Evolutionary conservation across 139 green algal species (phyloP).

Genomic region (Limnomonas spitsbergensis): DNA sequence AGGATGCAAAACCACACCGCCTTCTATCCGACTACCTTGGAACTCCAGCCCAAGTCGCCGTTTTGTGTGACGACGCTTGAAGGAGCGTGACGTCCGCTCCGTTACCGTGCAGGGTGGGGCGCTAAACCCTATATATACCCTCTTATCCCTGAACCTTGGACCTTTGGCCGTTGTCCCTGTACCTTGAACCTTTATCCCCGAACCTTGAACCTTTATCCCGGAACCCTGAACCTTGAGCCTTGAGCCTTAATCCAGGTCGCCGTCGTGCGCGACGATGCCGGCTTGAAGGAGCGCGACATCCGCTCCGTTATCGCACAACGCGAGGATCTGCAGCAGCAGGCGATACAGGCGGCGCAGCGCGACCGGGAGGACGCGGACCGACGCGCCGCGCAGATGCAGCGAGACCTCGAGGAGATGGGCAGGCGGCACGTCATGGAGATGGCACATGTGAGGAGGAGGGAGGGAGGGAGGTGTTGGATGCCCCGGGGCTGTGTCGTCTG

Average conservation of each 20-base stretch:
- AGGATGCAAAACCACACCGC: background rate
- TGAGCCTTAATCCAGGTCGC: background rate
- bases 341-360: conserved; percentile 13
- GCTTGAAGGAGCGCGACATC: conserved; percentile 14
- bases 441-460: background rate
- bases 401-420: background rate
- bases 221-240: background rate
- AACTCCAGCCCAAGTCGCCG: background rate
- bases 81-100: background rate
- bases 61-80: too few relatives aligned
- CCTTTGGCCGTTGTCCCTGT: background rate
- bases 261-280: background rate
- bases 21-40: background rate
- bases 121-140: background rate
- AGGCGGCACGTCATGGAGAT: conserved; percentile 25
- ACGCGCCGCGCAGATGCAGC: conserved; percentile 8
- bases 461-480: background rate
- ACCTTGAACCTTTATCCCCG: background rate
- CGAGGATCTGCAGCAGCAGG: conserved; percentile 20
- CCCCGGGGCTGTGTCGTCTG: background rate
- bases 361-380: conserved; percentile 19
- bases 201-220: background rate
- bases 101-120: background rate
- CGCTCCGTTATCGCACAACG: conserved; percentile 9
- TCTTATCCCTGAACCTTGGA: background rate